These are phyloP conservation scores for Aspergillus terreus DNA, from an alignment of 2,329 filamentous ascomycete species.

Conservation along the genomic window DNA sequence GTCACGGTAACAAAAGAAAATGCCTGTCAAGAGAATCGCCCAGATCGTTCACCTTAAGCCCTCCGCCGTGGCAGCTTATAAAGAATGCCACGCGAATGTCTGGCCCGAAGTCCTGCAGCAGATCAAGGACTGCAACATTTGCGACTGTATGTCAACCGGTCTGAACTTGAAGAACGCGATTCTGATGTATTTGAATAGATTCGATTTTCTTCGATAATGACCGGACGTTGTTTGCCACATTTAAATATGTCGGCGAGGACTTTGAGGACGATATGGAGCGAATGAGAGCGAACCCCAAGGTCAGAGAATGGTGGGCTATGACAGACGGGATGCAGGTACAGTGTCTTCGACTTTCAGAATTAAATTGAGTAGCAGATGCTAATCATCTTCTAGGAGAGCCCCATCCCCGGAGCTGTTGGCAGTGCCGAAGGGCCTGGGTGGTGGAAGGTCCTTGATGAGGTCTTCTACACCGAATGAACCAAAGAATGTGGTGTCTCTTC, in stretches of 20 bases:
- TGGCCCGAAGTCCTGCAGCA: conserved; percentile 76
- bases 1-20: background rate
- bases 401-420: conserved; percentile 26
- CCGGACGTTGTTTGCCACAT: conserved; percentile 66
- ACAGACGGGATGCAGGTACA: conserved; percentile 68
- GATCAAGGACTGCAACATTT: conserved; percentile 71
- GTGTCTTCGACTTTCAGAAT: background rate
- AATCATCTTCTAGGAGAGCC: conserved; percentile 24
- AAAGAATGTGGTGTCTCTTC: conserved; percentile 21
- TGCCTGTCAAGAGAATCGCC: conserved; percentile 50
- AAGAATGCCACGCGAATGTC: conserved; percentile 66
- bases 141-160: conserved; percentile 56
- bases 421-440: conserved; percentile 34
- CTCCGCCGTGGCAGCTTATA: conserved; percentile 65
- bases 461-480: conserved; percentile 15
- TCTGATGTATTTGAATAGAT: conserved; percentile 45
- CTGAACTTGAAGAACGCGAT: background rate
- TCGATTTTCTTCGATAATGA: conserved; percentile 68
- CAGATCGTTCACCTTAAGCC: conserved; percentile 72
- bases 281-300: conserved; percentile 69
- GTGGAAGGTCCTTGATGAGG: conserved; percentile 35
- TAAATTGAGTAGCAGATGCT: conserved; percentile 1
- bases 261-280: conserved; percentile 71
- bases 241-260: conserved; percentile 74
- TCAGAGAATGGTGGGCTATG: conserved; percentile 77